A percentile compares a stretch with the other conserved stretches of the same genome.
Conservation (phyloP, 768 basidiomycete genomes). For the Xerocomellus intermedius region DNA sequence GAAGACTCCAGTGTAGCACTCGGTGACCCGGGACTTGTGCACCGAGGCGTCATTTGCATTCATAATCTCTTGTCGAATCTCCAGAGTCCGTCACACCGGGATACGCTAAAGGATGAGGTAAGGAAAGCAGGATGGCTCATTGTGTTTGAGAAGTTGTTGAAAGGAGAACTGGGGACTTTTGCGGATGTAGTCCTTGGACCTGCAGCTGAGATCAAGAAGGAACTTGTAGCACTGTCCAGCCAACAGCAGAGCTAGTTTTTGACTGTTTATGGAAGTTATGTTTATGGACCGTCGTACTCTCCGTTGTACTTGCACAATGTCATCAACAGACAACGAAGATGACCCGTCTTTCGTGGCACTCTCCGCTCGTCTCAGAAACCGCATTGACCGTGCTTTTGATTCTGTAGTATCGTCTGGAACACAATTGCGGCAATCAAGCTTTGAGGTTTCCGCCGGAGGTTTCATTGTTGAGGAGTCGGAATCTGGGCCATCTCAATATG, state of each 20-base stretch:
- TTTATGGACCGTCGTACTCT: neutral
- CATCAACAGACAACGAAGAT: slow-evolving; percentile 9
- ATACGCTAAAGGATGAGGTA: slow-evolving; percentile 50
- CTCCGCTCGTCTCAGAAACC: slow-evolving; percentile 39
- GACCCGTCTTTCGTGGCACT: slow-evolving; percentile 41
- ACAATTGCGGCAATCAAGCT: neutral
- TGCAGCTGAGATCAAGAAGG: slow-evolving; percentile 51
- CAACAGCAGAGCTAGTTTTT: neutral
- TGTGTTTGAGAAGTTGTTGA: slow-evolving; percentile 52
- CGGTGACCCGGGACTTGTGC: slow-evolving; percentile 60
- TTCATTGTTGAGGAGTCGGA: slow-evolving; percentile 33
- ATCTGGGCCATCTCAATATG: slow-evolving; percentile 13
- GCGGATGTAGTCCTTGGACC: slow-evolving; percentile 43
- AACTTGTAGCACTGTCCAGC: slow-evolving; percentile 30
- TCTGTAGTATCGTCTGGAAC: slow-evolving; percentile 12
- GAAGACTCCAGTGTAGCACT: slow-evolving; percentile 32
- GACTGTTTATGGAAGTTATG: neutral
- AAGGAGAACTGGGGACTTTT: slow-evolving; percentile 36
- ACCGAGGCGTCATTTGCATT: slow-evolving; percentile 77
- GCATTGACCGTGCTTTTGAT: slow-evolving; percentile 56
- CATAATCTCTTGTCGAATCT: slow-evolving; percentile 58
- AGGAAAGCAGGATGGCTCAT: slow-evolving; percentile 51
- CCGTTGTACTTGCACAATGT: slow-evolving; percentile 9
- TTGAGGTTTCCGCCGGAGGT: slow-evolving; percentile 28
- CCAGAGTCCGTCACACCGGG: slow-evolving; percentile 37